Base-by-base conservation (phyloP, 2,329 filamentous ascomycete species). In the Pyrenophora graminea region DNA sequence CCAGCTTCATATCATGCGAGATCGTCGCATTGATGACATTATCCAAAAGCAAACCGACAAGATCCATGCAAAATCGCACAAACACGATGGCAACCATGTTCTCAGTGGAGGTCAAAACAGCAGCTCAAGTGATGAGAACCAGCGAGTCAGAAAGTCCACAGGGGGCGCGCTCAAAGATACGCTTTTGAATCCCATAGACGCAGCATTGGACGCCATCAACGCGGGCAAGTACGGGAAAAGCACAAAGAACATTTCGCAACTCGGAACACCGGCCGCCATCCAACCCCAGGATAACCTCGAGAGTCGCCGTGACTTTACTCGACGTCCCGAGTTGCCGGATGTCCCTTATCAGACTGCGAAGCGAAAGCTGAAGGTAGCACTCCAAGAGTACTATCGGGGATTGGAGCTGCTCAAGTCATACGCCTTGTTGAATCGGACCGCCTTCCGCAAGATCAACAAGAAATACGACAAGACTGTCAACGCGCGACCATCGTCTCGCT, bases 391-490 rank as follows among this genome's bases (percentile, higher is more conserved):
- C 70, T 97, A 99, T 70, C 87, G 93, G 17, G 88, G 90, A 0
- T 80, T 99, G 12, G 94, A 99, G 70, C 78, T 97, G 39, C 81
- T 99, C 52, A 97, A 97, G 75, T 89, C 90, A 0, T 99, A 96
- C 65, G 88, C 91, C 1, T 77, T 96, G 18, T 80, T 97, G 12
- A 99, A 99, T 71, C 84, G 91, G 41, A 96, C 91, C 0, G 94
- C 91, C 0, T 97, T 97, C 68, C 87, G 92, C 27, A 99, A 99
- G 73, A 91, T 99, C 69, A 97, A 96, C 76, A 99, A 99, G 74
- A 99, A 99, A 74, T 97, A 95, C 70, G 92, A 97, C 79, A 99
- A 97, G 76, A 85, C 88, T 2, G 85, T 91, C 49, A 85, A 91
- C 62, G 87, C 91, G 34, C 83, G 88, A 9, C 90, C 90, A 0